These are phyloP conservation scores for Fusarium veterinarium DNA, from an alignment of 2,329 filamentous ascomycete species.

Conservation along the genomic window DNA sequence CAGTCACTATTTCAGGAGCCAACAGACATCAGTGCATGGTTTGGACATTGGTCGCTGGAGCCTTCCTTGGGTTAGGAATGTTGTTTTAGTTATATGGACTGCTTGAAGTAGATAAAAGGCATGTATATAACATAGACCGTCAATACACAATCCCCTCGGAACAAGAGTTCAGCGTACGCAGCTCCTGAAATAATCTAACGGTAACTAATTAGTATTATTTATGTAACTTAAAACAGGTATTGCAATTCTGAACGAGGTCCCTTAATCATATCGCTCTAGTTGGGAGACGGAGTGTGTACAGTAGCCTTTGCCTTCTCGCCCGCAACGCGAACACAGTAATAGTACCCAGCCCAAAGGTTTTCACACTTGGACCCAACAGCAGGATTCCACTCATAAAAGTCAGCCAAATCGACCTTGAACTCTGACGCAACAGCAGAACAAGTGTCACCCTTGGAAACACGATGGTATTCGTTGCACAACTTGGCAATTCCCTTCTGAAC, in stretches of 20 bases:
- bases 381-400: neutral
- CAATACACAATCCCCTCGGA: neutral
- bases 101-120: accelerated
- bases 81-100: neutral
- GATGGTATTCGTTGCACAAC: neutral
- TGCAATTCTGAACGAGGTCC: accelerated
- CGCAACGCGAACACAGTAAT: neutral
- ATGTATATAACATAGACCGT: neutral
- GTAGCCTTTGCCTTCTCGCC: neutral
- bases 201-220: neutral
- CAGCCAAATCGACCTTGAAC: neutral
- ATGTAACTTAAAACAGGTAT: accelerated
- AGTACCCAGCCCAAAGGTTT: neutral
- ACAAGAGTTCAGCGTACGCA: accelerated
- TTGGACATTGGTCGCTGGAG: neutral
- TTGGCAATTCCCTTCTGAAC: neutral
- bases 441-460: neutral
- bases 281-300: neutral
- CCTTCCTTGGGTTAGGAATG: neutral
- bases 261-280: neutral
- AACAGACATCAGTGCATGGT: accelerated
- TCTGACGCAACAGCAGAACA: neutral
- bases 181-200: accelerated
- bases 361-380: neutral
- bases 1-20: neutral